Evolutionary conservation across 176 grass and related monocot genomes (phyloP).

Genomic region (Saccharum officinarum): DNA sequence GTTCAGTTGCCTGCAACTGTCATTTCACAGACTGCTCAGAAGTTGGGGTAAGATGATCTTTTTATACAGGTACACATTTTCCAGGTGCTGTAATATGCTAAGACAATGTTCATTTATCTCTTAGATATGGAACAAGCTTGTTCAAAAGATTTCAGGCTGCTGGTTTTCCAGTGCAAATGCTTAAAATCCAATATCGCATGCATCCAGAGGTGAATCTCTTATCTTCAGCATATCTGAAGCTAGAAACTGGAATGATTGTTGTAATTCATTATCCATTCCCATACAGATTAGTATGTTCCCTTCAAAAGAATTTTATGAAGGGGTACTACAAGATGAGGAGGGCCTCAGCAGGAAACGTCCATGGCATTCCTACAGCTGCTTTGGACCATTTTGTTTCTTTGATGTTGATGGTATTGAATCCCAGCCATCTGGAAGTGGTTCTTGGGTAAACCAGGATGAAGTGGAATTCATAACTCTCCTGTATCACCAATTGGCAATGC

Average conservation of each 20-base stretch:
- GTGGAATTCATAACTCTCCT: constrained; percentile 82
- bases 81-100: constrained; percentile 24
- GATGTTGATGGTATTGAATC: constrained; percentile 84
- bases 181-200: constrained; percentile 97
- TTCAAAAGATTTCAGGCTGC: constrained; percentile 96
- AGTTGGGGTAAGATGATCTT: constrained; percentile 75
- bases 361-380: constrained; percentile 77
- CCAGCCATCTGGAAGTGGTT: constrained; percentile 79
- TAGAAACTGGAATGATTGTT: constrained; percentile 14
- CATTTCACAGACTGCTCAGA: constrained; percentile 74
- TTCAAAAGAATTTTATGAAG: constrained; percentile 95
- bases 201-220: constrained; percentile 73
- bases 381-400: constrained; percentile 94
- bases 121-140: constrained; percentile 88
- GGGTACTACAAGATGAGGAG: constrained; percentile 73
- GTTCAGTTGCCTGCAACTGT: constrained; percentile 97
- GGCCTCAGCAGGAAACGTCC: constrained; percentile 56
- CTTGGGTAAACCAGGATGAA: constrained; percentile 86
- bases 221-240: constrained; percentile 27
- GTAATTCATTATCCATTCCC: constrained; percentile 25
- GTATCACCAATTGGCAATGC: constrained; percentile 71
- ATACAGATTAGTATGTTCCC: constrained; percentile 93
- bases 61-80: not conserved
- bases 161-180: constrained; percentile 97
- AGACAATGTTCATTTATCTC: constrained; percentile 24